These are phyloP conservation scores for Cystobasidiaceae sp. DNA, from an alignment of 1,284 basidiomycete species.

Conservation along the genomic window DNA sequence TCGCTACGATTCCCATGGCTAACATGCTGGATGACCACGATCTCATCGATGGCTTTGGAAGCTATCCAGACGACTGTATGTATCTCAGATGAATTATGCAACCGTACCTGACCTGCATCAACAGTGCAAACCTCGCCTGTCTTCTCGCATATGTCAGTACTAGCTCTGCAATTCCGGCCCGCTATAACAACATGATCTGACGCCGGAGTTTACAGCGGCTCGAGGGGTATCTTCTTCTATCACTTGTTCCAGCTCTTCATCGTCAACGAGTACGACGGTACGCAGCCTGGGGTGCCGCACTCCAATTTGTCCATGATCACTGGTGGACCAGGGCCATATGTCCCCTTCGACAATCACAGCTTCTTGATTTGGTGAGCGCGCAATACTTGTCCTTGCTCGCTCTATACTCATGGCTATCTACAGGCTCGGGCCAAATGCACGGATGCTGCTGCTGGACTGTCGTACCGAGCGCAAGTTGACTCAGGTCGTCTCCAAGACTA, in stretches of 20 bases:
- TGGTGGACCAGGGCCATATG: slow-evolving; percentile 55
- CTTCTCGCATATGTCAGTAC: slow-evolving; percentile 20
- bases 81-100: background rate
- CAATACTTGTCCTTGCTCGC: too few species aligned
- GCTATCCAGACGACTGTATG: slow-evolving; percentile 62
- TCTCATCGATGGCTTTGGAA: slow-evolving; percentile 53
- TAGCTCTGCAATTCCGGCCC: background rate
- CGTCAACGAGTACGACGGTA: slow-evolving; percentile 63
- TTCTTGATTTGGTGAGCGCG: slow-evolving; percentile 19
- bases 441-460: slow-evolving; percentile 66
- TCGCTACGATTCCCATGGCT: slow-evolving; percentile 72
- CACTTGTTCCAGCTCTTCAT: slow-evolving; percentile 88
- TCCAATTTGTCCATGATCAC: slow-evolving; percentile 11
- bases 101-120: background rate
- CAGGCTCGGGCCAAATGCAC: slow-evolving; percentile 36
- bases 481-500: slow-evolving; percentile 64
- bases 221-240: slow-evolving; percentile 73
- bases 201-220: too few species aligned
- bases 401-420: too few species aligned
- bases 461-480: slow-evolving; percentile 80
- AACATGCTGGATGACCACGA: slow-evolving; percentile 60
- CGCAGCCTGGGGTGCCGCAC: slow-evolving; percentile 56
- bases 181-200: background rate
- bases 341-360: slow-evolving; percentile 15
- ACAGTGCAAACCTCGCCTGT: slow-evolving; percentile 19